Evolutionary conservation across 176 grass and related monocot species (phyloP).

Genomic region (Triticum urartu): DNA sequence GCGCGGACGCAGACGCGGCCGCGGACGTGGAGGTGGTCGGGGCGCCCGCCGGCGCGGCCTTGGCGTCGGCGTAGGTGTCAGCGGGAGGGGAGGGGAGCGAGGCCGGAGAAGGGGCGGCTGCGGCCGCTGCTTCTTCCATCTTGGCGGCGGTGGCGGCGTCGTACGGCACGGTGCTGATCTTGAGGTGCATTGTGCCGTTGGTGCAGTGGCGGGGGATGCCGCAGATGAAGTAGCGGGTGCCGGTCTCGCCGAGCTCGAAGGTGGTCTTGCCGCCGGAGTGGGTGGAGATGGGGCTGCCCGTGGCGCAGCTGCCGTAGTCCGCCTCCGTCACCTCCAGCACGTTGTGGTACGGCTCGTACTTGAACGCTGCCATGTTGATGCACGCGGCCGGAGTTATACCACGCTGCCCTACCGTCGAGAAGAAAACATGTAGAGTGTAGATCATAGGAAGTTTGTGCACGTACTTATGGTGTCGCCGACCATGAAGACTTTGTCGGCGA

Average conservation of each 20-base stretch:
- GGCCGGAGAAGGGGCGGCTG: neutral
- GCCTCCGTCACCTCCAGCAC: slow-evolving; percentile 57
- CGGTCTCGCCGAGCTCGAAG: slow-evolving; percentile 42
- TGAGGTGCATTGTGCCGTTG: slow-evolving; percentile 68
- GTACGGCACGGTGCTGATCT: slow-evolving; percentile 43
- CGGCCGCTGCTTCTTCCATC: neutral
- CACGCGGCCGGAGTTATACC: neutral
- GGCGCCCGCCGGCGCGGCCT: neutral
- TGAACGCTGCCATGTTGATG: slow-evolving; percentile 40
- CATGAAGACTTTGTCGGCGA: slow-evolving; percentile 37
- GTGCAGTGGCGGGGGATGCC: slow-evolving; percentile 61
- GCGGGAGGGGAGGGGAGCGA: slow-evolving; percentile 4
- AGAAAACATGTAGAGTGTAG: neutral
- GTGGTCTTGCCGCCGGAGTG: slow-evolving; percentile 48
- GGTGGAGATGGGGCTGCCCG: slow-evolving; percentile 14
- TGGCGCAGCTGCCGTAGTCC: slow-evolving; percentile 49
- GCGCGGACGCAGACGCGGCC: neutral
- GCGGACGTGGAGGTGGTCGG: neutral
- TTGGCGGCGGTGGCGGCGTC: neutral
- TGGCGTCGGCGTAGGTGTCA: slow-evolving; percentile 16
- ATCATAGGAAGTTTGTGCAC: neutral
- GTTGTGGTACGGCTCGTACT: slow-evolving; percentile 58
- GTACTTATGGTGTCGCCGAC: slow-evolving; percentile 66
- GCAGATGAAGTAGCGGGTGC: slow-evolving; percentile 85
- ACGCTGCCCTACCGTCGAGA: neutral